Percentiles rank a stretch among this genome's conserved stretches.
phyloP scores from a whole-genome alignment of 768 basidiomycete genomes.

The Mycena floridula region DNA sequence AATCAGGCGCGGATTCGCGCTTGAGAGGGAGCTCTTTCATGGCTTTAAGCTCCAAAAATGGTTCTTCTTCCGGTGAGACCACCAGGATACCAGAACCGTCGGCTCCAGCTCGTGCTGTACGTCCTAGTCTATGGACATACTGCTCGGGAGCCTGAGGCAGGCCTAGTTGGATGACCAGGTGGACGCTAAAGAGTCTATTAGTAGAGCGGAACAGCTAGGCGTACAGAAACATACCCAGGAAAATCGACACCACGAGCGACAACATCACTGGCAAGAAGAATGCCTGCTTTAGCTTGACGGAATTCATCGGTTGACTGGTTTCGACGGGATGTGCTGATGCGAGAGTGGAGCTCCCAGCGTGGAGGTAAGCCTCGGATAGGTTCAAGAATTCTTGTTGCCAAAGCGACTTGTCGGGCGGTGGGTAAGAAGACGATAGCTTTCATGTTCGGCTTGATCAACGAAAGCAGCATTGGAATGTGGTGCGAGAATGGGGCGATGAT shows the following conservation, averaged over 20 bases:
- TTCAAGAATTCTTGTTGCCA: conserved; percentile 29
- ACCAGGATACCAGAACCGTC: conserved; percentile 54
- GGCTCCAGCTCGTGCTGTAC: conserved; percentile 70
- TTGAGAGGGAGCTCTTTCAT: conserved; percentile 36
- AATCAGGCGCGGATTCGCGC: conserved; percentile 15
- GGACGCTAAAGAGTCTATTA: conserved; percentile 31
- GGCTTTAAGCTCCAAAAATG: conserved; percentile 36
- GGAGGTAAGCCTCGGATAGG: conserved; percentile 25
- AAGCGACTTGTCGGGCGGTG: too few species aligned
- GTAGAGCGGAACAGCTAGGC: background rate
- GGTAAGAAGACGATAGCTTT: too few species aligned
- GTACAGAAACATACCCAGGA: conserved; percentile 34
- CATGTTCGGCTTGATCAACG: too few species aligned
- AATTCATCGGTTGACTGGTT: conserved; percentile 45
- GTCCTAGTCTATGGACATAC: conserved; percentile 75
- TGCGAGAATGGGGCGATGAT: too few species aligned
- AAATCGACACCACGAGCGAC: conserved; percentile 67
- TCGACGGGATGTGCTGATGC: conserved; percentile 44
- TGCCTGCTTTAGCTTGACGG: conserved; percentile 31
- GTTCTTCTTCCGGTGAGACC: conserved; percentile 42
- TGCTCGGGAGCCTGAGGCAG: conserved; percentile 68
- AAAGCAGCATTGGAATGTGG: too few species aligned
- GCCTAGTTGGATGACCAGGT: conserved; percentile 55
- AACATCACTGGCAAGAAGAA: conserved; percentile 51
- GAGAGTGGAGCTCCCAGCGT: conserved; percentile 51